phyloP scores from a whole-genome alignment of 805 yeast genomes.

The Lipomyces sp. region DNA sequence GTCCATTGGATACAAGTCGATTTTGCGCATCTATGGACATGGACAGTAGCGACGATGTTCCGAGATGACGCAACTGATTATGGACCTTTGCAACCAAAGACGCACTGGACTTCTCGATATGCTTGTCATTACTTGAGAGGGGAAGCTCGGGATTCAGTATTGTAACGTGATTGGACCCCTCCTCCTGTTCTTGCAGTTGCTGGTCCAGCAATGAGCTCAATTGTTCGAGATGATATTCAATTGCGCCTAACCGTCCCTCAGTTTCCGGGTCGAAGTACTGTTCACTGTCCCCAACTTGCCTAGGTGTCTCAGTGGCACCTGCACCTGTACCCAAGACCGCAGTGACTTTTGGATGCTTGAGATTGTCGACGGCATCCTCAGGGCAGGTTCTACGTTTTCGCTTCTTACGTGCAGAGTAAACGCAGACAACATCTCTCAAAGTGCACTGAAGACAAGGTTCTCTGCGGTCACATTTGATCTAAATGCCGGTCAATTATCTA shows the following conservation, averaged over 20 bases:
- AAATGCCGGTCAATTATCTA: too few relatives aligned
- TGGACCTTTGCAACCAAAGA: conserved; percentile 21
- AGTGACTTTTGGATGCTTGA: background rate
- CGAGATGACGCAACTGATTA: conserved; percentile 12
- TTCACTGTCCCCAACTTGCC: background rate
- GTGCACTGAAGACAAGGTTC: conserved; percentile 34
- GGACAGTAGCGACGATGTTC: conserved; percentile 8
- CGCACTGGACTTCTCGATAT: background rate
- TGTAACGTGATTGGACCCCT: background rate
- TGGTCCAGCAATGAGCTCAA: conserved; percentile 21
- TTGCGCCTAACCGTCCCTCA: conserved; percentile 12
- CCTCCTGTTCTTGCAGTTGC: conserved; percentile 3
- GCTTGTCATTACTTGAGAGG: background rate
- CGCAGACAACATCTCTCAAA: conserved; percentile 29
- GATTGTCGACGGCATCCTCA: background rate
- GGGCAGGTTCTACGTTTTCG: conserved; percentile 23
- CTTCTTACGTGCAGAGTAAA: conserved; percentile 31
- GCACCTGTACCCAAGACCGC: background rate
- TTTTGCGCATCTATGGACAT: background rate
- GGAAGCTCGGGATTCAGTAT: background rate
- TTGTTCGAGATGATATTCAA: conserved; percentile 29
- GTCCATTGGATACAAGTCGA: background rate
- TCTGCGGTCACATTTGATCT: conserved; percentile 33
- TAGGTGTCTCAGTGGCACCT: background rate
- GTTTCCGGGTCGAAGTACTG: background rate